phyloP scores from a whole-genome alignment of 495 filamentous ascomycete species.

The Penicillium dipodomyicola region DNA sequence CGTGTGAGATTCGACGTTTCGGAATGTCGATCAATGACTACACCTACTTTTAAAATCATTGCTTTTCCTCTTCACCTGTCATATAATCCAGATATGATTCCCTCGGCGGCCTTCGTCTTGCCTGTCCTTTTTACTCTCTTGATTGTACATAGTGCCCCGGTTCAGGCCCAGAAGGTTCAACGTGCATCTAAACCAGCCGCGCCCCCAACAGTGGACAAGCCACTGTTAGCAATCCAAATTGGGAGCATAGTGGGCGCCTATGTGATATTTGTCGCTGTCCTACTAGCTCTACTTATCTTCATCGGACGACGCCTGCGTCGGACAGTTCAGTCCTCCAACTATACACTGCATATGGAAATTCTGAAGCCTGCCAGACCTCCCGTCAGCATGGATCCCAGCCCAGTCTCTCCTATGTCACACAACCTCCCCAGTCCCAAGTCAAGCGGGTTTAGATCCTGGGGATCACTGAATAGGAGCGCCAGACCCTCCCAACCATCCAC shows the following conservation, averaged over 20 bases:
- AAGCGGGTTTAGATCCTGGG: conserved; percentile 43
- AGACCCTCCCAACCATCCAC: conserved; percentile 38
- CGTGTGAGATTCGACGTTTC: conserved; percentile 19
- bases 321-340: conserved; percentile 51
- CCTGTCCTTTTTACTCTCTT: conserved; percentile 14
- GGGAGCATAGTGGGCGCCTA: conserved; percentile 78
- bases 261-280: conserved; percentile 66
- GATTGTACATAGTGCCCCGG: conserved; percentile 11
- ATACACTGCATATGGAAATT: conserved; percentile 60
- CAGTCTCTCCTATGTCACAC: conserved; percentile 41
- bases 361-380: conserved; percentile 52
- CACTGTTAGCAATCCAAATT: conserved; percentile 69
- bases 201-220: conserved; percentile 41
- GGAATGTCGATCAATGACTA: conserved; percentile 30
- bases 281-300: conserved; percentile 63
- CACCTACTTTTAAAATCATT: conserved; percentile 20
- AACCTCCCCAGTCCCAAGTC: conserved; percentile 43
- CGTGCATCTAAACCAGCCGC: conserved; percentile 14
- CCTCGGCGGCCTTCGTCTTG: conserved; percentile 13
- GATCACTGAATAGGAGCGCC: conserved; percentile 34
- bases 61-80: conserved; percentile 12
- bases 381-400: conserved; percentile 49
- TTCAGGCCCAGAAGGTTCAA: conserved; percentile 10
- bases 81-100: conserved; percentile 23
- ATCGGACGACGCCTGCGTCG: conserved; percentile 59